Percentiles rank a stretch among this genome's conserved stretches.
These are phyloP conservation scores for Sinapis alba DNA, from an alignment of 441 rosid species.

Conservation along the genomic window DNA sequence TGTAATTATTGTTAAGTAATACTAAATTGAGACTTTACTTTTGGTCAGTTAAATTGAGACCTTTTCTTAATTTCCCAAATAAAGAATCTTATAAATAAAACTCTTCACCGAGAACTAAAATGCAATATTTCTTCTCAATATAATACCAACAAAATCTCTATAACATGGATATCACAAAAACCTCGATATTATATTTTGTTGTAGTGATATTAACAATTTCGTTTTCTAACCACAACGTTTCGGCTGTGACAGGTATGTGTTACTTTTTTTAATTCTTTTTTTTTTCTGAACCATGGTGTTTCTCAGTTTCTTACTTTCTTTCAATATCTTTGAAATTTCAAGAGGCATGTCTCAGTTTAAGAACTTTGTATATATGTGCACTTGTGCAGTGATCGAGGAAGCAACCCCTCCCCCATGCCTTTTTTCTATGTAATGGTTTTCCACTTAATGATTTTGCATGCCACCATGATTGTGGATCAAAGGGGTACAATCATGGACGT, in stretches of 20 bases:
- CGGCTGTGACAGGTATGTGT: too few relatives aligned
- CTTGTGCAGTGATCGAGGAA: neutral
- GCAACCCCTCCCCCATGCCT: neutral
- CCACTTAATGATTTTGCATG: neutral
- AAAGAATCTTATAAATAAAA: neutral
- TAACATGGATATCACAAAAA: too few relatives aligned
- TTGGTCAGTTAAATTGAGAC: neutral
- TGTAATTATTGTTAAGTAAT: too few relatives aligned
- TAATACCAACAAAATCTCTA: neutral
- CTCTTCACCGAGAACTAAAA: neutral
- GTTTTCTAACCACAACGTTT: neutral
- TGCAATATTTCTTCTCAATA: neutral
- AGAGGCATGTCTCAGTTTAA: neutral
- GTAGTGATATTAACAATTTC: too few relatives aligned
- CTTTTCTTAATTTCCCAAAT: neutral
- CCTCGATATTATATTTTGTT: too few relatives aligned
- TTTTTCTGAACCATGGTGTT: too few relatives aligned
- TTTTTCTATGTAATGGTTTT: neutral
- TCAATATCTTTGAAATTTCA: neutral
- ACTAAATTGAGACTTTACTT: neutral
- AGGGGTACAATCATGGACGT: neutral
- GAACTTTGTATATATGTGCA: neutral
- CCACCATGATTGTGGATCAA: neutral
- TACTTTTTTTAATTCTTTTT: too few relatives aligned
- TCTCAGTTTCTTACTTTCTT: neutral